These are phyloP conservation scores for Neopestalotiopsis clavispora DNA, from an alignment of 2,329 filamentous ascomycete species.

Conservation along the genomic window DNA sequence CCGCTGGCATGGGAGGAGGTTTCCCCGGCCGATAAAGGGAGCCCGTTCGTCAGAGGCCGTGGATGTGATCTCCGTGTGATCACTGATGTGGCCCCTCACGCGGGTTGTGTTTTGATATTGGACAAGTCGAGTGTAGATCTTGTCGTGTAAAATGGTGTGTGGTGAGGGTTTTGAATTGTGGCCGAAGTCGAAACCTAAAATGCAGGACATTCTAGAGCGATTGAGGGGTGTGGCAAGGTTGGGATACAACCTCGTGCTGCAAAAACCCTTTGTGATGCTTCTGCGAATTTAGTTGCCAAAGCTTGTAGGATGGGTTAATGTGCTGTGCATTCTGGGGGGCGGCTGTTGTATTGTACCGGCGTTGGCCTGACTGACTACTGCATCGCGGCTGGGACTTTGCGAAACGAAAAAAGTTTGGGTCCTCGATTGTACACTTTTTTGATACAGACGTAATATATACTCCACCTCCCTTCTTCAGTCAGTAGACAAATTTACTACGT, in stretches of 20 bases:
- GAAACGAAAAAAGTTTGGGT: not conserved
- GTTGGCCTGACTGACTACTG: constrained; percentile 9
- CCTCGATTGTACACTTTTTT: constrained; percentile 7
- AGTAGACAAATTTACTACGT: not conserved
- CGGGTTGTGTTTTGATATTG: constrained; percentile 11
- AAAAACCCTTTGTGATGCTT: not conserved
- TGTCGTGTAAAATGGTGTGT: constrained; percentile 3
- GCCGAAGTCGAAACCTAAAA: not conserved
- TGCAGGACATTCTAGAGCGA: not conserved
- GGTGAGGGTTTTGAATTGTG: not conserved
- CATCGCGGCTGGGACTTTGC: constrained; percentile 5
- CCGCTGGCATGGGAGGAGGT: constrained; percentile 50
- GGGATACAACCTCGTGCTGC: no score
- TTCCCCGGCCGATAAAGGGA: constrained; percentile 31
- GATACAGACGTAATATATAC: constrained; percentile 4
- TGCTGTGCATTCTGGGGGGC: not conserved
- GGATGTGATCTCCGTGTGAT: not conserved
- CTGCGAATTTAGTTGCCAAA: not conserved
- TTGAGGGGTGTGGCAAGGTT: not conserved
- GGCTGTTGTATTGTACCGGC: constrained; percentile 3
- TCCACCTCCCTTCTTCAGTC: not conserved
- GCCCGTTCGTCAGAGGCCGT: not conserved
- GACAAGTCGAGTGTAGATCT: not conserved
- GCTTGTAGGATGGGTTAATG: constrained; percentile 1
- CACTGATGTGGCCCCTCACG: not conserved